Evolutionary conservation across 2,329 filamentous ascomycete species (phyloP).

Genomic region (Colletotrichum navitas): DNA sequence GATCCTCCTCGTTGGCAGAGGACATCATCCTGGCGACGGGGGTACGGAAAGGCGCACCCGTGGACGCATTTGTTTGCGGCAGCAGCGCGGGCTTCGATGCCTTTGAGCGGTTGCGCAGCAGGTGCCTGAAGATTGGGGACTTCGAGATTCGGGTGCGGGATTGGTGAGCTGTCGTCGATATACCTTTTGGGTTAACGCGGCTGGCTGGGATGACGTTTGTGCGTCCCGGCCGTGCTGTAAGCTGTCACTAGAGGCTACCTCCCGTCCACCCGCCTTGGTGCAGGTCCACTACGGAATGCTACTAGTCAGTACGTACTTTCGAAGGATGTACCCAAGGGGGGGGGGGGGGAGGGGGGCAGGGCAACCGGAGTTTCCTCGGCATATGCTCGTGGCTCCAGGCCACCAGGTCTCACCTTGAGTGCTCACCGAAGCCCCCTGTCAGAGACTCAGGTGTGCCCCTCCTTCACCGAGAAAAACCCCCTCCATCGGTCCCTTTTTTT

Average conservation of each 20-base stretch:
- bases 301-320: conserved; percentile 14
- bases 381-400: neutral
- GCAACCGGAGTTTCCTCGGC: conserved; percentile 31
- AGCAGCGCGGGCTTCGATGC: neutral
- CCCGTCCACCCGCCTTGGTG: conserved; percentile 25
- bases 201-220: conserved; percentile 42
- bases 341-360: neutral
- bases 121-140: neutral
- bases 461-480: conserved; percentile 43
- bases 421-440: conserved; percentile 18
- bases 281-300: conserved; percentile 21
- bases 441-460: conserved; percentile 12
- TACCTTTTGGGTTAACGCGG: conserved; percentile 31
- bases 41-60: conserved; percentile 29
- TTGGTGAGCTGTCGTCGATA: conserved; percentile 21
- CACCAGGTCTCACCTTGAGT: neutral
- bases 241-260: conserved; percentile 18
- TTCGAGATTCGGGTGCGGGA: neutral
- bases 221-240: conserved; percentile 28
- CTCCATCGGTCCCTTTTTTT: conserved; percentile 25
- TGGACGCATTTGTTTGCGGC: conserved; percentile 38
- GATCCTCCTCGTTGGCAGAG: conserved; percentile 75
- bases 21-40: conserved; percentile 69
- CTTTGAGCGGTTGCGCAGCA: conserved; percentile 2
- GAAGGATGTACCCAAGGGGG: conserved; percentile 18